Percentiles rank a stretch among this genome's conserved stretches.
These are phyloP conservation scores for Strigomonas culicis DNA, from an alignment of 208 protist species.

Conservation along the genomic window DNA sequence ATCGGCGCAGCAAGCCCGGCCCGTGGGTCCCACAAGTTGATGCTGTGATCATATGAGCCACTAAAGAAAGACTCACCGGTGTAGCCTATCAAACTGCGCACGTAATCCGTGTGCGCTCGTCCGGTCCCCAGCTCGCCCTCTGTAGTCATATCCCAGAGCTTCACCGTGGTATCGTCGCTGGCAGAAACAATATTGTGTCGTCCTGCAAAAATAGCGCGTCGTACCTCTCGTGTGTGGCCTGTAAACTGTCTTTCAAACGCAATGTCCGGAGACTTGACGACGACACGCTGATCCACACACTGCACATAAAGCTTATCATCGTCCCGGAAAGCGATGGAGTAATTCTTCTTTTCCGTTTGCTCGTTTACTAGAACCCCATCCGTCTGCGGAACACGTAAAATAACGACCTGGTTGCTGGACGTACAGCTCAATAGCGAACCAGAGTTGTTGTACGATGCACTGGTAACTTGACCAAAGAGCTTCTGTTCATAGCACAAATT, in stretches of 20 bases:
- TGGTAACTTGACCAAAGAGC: conserved; percentile 78
- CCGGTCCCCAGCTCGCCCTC: conserved; percentile 52
- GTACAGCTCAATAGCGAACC: conserved; percentile 60
- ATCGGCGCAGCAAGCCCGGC: conserved; percentile 45
- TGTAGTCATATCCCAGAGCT: conserved; percentile 75
- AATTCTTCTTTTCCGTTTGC: conserved; percentile 70
- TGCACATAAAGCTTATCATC: conserved; percentile 83
- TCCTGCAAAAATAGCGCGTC: conserved; percentile 64
- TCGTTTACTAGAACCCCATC: conserved; percentile 78
- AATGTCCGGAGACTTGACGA: conserved; percentile 73
- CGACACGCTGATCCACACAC: conserved; percentile 68
- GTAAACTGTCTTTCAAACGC: conserved; percentile 78
- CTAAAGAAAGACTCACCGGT: conserved; percentile 64
- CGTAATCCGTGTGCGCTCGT: conserved; percentile 78
- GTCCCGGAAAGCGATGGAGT: conserved; percentile 70
- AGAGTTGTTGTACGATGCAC: conserved; percentile 52
- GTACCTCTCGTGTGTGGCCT: conserved; percentile 75
- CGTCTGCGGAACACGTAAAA: conserved; percentile 74
- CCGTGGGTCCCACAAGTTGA: conserved; percentile 82
- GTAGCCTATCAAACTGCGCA: conserved; percentile 63
- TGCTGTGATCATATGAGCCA: conserved; percentile 81
- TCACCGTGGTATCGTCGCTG: conserved; percentile 81
- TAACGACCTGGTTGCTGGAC: conserved; percentile 72
- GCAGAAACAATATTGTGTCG: conserved; percentile 75
- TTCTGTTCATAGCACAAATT: conserved; percentile 84